Conservation (phyloP, 2,329 filamentous ascomycete species). For the Microcyclosporella mali region DNA sequence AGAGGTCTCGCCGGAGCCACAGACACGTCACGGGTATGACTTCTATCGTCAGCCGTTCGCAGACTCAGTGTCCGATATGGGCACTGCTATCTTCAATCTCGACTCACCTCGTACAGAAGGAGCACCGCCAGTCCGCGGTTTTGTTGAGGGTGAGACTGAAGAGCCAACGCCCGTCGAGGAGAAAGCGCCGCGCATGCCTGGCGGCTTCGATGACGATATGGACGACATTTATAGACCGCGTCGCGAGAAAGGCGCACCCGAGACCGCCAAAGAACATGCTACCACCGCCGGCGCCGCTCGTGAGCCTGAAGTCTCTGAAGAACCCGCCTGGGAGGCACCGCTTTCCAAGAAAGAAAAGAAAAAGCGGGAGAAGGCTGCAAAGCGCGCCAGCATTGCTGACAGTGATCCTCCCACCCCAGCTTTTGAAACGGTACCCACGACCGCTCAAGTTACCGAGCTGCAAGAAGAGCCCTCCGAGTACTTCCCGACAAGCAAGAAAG, state of each 20-base stretch:
- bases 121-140: constrained; percentile 29
- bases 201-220: constrained; percentile 47
- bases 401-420: constrained; percentile 12
- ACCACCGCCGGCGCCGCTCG: constrained; percentile 1
- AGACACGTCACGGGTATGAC: not conserved
- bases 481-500: constrained; percentile 43
- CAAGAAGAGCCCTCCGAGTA: constrained; percentile 6
- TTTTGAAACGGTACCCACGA: constrained; percentile 1
- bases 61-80: constrained; percentile 38
- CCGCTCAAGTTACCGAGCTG: not conserved
- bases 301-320: constrained; percentile 10
- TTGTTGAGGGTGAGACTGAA: constrained; percentile 40
- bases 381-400: constrained; percentile 17
- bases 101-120: constrained; percentile 29
- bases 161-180: constrained; percentile 53
- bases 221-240: constrained; percentile 8
- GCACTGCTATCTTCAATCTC: constrained; percentile 17
- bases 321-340: constrained; percentile 30
- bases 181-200: constrained; percentile 52
- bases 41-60: constrained; percentile 36
- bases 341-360: constrained; percentile 35
- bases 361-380: constrained; percentile 41
- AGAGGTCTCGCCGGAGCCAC: constrained; percentile 8
- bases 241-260: constrained; percentile 1
- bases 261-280: constrained; percentile 1